Evolutionary conservation across 495 filamentous ascomycete species (phyloP).

Genomic region (Lineolata rhizophorae): DNA sequence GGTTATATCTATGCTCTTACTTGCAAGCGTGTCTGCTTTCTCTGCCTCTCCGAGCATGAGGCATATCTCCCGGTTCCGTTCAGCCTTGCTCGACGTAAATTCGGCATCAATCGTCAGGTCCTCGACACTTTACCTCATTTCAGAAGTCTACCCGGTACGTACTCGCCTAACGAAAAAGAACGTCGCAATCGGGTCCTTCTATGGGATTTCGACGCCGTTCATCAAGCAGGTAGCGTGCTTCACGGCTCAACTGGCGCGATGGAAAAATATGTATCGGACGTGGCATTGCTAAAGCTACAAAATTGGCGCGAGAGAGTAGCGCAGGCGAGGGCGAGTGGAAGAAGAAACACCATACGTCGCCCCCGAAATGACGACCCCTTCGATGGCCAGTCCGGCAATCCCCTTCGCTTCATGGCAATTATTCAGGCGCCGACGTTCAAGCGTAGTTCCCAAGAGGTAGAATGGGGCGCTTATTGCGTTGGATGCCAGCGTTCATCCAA

Average conservation of each 20-base stretch:
- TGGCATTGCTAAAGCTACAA: constrained; percentile 1
- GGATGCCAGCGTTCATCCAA: constrained; percentile 8
- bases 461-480: constrained; percentile 13
- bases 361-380: constrained; percentile 6
- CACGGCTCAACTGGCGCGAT: constrained; percentile 9
- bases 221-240: constrained; percentile 7
- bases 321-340: background rate
- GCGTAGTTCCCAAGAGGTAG: background rate
- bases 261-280: constrained; percentile 6
- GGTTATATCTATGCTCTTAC: constrained; percentile 19
- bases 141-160: constrained; percentile 9
- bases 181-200: constrained; percentile 5
- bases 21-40: constrained; percentile 19
- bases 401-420: constrained; percentile 12
- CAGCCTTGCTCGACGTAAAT: constrained; percentile 6
- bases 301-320: constrained; percentile 1
- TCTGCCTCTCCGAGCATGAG: constrained; percentile 13
- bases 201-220: constrained; percentile 8
- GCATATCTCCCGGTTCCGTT: constrained; percentile 12
- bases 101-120: constrained; percentile 8
- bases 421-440: constrained; percentile 8
- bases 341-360: constrained; percentile 3
- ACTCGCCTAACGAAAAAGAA: constrained; percentile 8
- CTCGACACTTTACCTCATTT: constrained; percentile 8
- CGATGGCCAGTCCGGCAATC: constrained; percentile 7